phyloP scores from a whole-genome alignment of 768 basidiomycete genomes.

The Favolaschia claudopus region DNA sequence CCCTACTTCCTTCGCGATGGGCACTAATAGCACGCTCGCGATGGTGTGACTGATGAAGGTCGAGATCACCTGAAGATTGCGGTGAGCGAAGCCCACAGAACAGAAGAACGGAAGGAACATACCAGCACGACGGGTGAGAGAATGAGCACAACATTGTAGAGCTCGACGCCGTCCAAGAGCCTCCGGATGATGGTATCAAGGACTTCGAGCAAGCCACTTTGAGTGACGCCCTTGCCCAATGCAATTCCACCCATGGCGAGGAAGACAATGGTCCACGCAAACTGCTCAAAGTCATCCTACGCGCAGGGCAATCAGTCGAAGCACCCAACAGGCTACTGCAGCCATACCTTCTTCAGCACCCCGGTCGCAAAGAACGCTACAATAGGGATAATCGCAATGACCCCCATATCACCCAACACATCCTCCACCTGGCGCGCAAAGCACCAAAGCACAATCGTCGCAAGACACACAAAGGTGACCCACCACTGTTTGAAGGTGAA shows the following conservation, averaged over 20 bases:
- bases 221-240: constrained; percentile 90
- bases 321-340: constrained; percentile 1
- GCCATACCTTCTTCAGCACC: constrained; percentile 85
- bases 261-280: constrained; percentile 94
- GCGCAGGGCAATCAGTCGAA: constrained; percentile 1
- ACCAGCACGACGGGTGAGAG: constrained; percentile 77
- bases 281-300: constrained; percentile 94
- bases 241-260: constrained; percentile 98
- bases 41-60: constrained; percentile 98
- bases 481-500: constrained; percentile 91
- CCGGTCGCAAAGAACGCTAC: constrained; percentile 94
- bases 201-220: constrained; percentile 85
- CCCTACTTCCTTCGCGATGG: constrained; percentile 93
- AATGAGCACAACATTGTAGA: constrained; percentile 77
- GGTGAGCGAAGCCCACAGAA: constrained; percentile 11
- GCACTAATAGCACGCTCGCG: constrained; percentile 94
- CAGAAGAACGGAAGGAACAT: constrained; percentile 37
- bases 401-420: constrained; percentile 93
- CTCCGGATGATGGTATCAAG: constrained; percentile 70
- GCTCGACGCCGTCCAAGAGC: constrained; percentile 64
- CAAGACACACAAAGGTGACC: constrained; percentile 82
- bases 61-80: constrained; percentile 68
- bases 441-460: constrained; percentile 92
- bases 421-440: constrained; percentile 80
- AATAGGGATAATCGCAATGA: constrained; percentile 93